A percentile compares a stretch with the other conserved stretches of the same genome.
These are phyloP conservation scores for Heliocybe sulcata DNA, from an alignment of 1,284 basidiomycete genomes.

Conservation along the genomic window DNA sequence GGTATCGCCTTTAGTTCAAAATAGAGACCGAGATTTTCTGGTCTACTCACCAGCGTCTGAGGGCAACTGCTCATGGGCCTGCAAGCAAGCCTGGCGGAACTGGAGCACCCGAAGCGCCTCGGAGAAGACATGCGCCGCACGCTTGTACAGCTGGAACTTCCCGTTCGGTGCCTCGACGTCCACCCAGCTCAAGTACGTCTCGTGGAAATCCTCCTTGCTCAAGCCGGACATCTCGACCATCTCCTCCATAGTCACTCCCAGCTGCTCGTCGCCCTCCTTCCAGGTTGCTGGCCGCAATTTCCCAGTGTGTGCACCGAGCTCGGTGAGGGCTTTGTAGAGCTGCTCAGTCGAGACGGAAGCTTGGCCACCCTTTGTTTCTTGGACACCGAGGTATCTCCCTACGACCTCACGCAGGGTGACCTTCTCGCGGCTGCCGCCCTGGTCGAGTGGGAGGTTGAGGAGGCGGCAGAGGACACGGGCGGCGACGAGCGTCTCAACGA, in stretches of 20 bases:
- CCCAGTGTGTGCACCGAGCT: conserved; percentile 42
- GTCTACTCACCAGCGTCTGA: too few relatives aligned
- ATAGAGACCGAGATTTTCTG: not conserved
- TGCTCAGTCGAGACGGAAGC: conserved; percentile 31
- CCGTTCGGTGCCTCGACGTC: conserved; percentile 30
- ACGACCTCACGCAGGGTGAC: conserved; percentile 35
- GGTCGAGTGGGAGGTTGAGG: conserved; percentile 37
- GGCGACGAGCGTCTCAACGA: conserved; percentile 78
- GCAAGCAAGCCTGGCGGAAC: conserved; percentile 62
- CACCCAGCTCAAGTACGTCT: conserved; percentile 71
- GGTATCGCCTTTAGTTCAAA: not conserved
- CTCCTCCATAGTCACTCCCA: conserved; percentile 63
- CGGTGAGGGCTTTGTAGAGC: conserved; percentile 41
- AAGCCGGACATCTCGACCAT: conserved; percentile 67
- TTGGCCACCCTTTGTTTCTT: conserved; percentile 33
- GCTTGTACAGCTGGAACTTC: conserved; percentile 74
- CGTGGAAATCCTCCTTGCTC: conserved; percentile 44
- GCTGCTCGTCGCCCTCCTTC: conserved; percentile 24
- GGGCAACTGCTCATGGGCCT: conserved; percentile 8
- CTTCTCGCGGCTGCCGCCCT: conserved; percentile 32
- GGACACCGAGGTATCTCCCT: conserved; percentile 40
- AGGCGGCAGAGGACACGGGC: conserved; percentile 63
- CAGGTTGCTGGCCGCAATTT: conserved; percentile 34
- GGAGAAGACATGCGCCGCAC: conserved; percentile 69
- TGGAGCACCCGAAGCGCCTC: conserved; percentile 75